Base-by-base conservation (phyloP, 2,329 filamentous ascomycete species). In the Didymella arachidicola region DNA sequence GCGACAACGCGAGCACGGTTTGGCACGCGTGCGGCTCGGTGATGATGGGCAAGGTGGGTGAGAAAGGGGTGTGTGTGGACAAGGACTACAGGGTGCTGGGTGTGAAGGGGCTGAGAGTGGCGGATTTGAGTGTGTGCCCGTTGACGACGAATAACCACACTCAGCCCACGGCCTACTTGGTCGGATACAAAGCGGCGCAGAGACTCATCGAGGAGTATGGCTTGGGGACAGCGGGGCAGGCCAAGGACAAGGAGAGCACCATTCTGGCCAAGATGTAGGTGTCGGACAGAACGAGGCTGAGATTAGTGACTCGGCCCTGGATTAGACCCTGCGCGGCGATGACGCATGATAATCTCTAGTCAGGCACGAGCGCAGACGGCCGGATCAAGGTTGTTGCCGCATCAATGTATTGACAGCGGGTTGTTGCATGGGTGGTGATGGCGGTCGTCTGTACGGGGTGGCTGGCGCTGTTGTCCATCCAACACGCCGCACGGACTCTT, bases 11-110 rank as follows among this genome's bases (percentile, higher is more conserved):
- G 8, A 50, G 54, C 8, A 77, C 74, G 0, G 71, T 77, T 12
- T 77, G 72, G 72, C 77, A 79, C 59, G 74, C 72, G 47, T 73
- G 65, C 42, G 76, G 74, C 5, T 73, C 75, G 0, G 73, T 69
- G n/a, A 70, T 66, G 63, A 78, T 79, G 77, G 77, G 77, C 2
- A 72, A 60, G 56, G 50, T 52, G 5, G 70, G 72, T 2, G 72
- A 80, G 52, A 52, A 60, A 8, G 65, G 63, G 22, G 76, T 74
- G 1, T 77, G 78, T 29, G 74, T 80, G 16, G 77, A 79, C 59
- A 64, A 65, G 2, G 66, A 68, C 30, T 77, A 73, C 25, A 69
- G 67, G 38, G 79, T 81, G 22, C 70, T 69, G 51, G 78, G 78
- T 1, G 70, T 78, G 7, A 53, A 76, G 27, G 71, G 72, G 1